Conservation (phyloP, 306 rosid species). For the Sphenostylis stenocarpa region DNA sequence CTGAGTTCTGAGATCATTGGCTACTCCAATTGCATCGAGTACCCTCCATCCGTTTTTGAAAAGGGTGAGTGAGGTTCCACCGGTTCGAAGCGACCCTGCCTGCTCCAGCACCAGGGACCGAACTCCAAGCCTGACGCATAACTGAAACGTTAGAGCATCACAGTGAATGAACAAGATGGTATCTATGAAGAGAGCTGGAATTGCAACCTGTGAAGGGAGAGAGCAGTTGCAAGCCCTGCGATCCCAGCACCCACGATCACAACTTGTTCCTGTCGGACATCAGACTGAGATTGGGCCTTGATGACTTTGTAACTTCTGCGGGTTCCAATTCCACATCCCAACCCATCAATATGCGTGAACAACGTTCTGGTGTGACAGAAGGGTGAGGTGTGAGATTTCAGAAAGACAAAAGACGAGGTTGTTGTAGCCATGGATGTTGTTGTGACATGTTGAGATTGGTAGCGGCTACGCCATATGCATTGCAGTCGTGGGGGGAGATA, state of each 20-base stretch:
- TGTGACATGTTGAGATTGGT: neutral
- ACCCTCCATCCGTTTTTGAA: conserved; percentile 90
- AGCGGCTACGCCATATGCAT: neutral
- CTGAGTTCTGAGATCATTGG: conserved; percentile 67
- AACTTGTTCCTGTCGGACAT: conserved; percentile 45
- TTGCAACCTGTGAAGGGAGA: conserved; percentile 68
- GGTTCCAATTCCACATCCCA: conserved; percentile 24
- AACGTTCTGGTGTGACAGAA: conserved; percentile 17
- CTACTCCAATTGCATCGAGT: conserved; percentile 88
- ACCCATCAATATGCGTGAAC: neutral
- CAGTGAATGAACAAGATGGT: neutral
- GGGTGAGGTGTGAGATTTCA: conserved; percentile 26
- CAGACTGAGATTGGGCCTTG: conserved; percentile 43
- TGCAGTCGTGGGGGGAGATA: neutral
- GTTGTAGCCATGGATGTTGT: conserved; percentile 45
- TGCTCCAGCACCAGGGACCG: conserved; percentile 46
- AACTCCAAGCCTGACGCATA: conserved; percentile 67
- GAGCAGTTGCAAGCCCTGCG: conserved; percentile 78
- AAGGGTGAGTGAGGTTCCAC: conserved; percentile 91
- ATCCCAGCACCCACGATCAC: conserved; percentile 73
- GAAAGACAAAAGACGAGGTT: conserved; percentile 37
- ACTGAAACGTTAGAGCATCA: neutral
- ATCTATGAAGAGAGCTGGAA: neutral
- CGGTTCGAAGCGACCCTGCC: conserved; percentile 42
- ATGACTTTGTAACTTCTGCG: conserved; percentile 28